Evolutionary conservation across 1,284 basidiomycete genomes (phyloP).

Genomic region (Tranzscheliella williamsii): DNA sequence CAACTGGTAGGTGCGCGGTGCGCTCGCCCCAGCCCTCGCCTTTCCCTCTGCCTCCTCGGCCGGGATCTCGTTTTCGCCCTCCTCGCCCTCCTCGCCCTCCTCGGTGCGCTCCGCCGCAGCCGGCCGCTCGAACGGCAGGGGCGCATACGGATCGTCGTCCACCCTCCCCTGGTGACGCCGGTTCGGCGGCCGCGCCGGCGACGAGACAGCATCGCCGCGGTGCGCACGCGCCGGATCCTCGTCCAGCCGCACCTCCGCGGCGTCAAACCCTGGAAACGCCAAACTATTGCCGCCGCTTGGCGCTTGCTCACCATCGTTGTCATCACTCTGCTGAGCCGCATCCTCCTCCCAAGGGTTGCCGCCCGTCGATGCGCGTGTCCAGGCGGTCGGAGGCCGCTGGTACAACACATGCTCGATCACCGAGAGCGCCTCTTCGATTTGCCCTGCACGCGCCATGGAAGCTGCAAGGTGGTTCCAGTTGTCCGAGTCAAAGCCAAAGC

Average conservation of each 20-base stretch:
- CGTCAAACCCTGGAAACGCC: constrained; percentile 9
- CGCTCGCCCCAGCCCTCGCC: neutral
- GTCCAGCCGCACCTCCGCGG: neutral
- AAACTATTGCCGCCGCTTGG: neutral
- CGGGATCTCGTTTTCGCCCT: neutral
- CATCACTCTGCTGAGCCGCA: neutral
- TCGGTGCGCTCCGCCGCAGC: neutral
- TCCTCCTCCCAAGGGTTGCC: neutral
- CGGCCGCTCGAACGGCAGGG: constrained; percentile 15
- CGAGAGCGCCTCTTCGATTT: constrained; percentile 79
- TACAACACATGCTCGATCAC: constrained; percentile 76
- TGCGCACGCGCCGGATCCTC: constrained; percentile 10
- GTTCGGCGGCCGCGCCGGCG: constrained; percentile 10
- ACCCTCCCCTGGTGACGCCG: constrained; percentile 14
- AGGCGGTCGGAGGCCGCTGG: constrained; percentile 13
- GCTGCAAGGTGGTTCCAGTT: constrained; percentile 89
- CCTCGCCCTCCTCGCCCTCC: neutral
- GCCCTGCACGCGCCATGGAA: constrained; percentile 76
- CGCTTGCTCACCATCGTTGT: neutral
- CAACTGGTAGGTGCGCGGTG: constrained; percentile 12
- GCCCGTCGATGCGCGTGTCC: neutral
- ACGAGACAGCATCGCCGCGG: constrained; percentile 9
- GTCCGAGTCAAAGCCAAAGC: constrained; percentile 81
- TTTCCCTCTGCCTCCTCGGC: neutral
- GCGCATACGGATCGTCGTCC: constrained; percentile 21